Percentiles rank a stretch among this genome's conserved stretches.
Evolutionary conservation across 768 basidiomycete species (phyloP).

Genomic region (Tylopilus vinaceipallidus): DNA sequence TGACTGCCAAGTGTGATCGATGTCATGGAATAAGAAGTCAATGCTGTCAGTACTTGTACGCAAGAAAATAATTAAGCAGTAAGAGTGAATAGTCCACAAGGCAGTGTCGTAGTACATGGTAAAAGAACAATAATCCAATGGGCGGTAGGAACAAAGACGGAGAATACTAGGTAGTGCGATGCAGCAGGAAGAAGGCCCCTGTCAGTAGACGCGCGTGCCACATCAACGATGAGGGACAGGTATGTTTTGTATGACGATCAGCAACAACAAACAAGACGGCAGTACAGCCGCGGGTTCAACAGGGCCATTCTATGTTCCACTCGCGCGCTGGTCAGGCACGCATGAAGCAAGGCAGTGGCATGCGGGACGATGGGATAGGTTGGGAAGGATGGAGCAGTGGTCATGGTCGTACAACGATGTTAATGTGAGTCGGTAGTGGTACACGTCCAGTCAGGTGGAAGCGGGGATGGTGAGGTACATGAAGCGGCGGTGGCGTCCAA

Average conservation of each 20-base stretch:
- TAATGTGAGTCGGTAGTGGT: constrained; percentile 5
- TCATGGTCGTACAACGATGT: constrained; percentile 14
- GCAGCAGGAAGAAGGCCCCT: neutral
- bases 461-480: neutral
- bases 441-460: constrained; percentile 7
- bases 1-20: constrained; percentile 1
- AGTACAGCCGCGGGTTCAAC: neutral
- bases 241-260: constrained; percentile 2
- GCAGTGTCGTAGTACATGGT: constrained; percentile 16
- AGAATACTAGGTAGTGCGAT: neutral
- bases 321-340: neutral
- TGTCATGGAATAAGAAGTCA: constrained; percentile 1
- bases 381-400: neutral
- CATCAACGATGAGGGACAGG: constrained; percentile 5
- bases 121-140: constrained; percentile 8
- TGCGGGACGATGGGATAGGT: constrained; percentile 7
- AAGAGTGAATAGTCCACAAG: constrained; percentile 4
- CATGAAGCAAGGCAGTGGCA: neutral
- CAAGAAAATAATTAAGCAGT: constrained; percentile 22
- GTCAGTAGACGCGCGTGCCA: neutral
- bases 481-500: neutral
- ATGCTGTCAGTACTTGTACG: constrained; percentile 15
- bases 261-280: neutral
- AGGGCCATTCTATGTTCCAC: constrained; percentile 15
- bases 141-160: neutral